Evolutionary conservation across 352 stramenopile genomes (phyloP), one percentile per base, ranked within the genome.

Genomic region (Peronospora belbahrii): DNA sequence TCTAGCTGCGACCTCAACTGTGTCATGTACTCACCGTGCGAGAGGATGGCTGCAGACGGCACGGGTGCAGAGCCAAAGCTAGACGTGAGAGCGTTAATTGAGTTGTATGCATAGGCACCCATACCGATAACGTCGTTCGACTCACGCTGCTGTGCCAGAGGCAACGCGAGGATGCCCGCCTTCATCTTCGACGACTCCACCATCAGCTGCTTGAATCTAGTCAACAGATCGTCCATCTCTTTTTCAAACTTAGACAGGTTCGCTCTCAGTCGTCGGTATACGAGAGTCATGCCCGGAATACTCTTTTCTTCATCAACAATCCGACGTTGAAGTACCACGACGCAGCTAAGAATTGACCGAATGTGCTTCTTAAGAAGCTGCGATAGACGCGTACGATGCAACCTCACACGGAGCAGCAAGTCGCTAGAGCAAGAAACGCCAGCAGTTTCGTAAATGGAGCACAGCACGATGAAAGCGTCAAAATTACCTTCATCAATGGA

Each of bases 1-100:
- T 90, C 81, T 62, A 93, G 65, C 50, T 90, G 76, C 57, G 78
- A 80, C 35, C 65, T 73, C 49, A 93, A 71, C 54, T 90, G 78
- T n/a, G 78, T 82, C 81, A 93, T 93, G 65, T 90, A 93, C 45
- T 88, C 75, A 19, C 78, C 76, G 50, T 93, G 81, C 23, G 81
- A 80, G 9, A 88, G 65, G 42, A 93, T 85, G 15, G 81, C 81
- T 20, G 74, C 54, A 0, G 70, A 88, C 6, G 81, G 78, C n/a
- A 69, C 61, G 10, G 62, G 52, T 7, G 64, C 60, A 15, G 68
- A 67, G 22, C 78, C 79, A 41, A 93, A 70, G 10, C 64, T 80
- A n/a, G 78, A 82, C 11, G 73, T 58, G 7, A 93, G 55, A n/a
- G 70, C 72, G 36, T 88, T 88, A 48, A 93, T 85, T 37, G 76